Evolutionary conservation across 177 flowering plant genomes (phyloP).

Genomic region (Telopea speciosissima): DNA sequence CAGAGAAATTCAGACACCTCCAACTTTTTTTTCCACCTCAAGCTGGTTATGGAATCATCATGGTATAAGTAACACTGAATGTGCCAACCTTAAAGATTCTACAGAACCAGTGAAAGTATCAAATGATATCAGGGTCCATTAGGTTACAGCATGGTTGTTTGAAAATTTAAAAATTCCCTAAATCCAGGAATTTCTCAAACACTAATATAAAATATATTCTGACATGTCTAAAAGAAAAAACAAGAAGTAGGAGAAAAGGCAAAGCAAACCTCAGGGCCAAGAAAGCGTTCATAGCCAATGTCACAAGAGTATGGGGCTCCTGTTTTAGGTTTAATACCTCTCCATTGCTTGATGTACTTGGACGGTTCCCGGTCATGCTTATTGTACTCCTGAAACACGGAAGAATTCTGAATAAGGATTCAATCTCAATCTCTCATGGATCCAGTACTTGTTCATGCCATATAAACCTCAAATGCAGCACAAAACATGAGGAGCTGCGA

Average conservation of each 20-base stretch:
- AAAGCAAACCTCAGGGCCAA: constrained; percentile 92
- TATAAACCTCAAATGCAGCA: constrained; percentile 1
- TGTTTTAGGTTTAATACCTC: constrained; percentile 93
- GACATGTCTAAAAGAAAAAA: neutral
- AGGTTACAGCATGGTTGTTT: no score
- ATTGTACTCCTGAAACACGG: constrained; percentile 67
- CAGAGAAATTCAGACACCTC: no score
- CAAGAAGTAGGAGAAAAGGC: neutral
- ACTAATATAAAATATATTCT: no score
- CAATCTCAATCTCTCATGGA: neutral
- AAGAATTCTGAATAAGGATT: neutral
- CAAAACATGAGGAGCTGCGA: constrained; percentile 1
- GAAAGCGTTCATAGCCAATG: constrained; percentile 94
- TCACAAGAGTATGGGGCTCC: constrained; percentile 99
- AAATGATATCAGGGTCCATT: no score
- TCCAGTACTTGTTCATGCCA: neutral
- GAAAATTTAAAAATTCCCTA: no score
- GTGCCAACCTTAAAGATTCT: no score
- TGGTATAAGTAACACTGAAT: no score
- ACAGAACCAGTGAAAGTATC: no score
- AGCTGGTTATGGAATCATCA: no score
- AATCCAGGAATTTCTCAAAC: neutral
- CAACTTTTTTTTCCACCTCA: no score
- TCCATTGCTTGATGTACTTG: constrained; percentile 92
- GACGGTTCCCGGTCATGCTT: constrained; percentile 94